Percentiles rank a stretch among this genome's conserved stretches.
Conservation (phyloP, 495 filamentous ascomycete genomes). For the Penicillium ucsense region DNA sequence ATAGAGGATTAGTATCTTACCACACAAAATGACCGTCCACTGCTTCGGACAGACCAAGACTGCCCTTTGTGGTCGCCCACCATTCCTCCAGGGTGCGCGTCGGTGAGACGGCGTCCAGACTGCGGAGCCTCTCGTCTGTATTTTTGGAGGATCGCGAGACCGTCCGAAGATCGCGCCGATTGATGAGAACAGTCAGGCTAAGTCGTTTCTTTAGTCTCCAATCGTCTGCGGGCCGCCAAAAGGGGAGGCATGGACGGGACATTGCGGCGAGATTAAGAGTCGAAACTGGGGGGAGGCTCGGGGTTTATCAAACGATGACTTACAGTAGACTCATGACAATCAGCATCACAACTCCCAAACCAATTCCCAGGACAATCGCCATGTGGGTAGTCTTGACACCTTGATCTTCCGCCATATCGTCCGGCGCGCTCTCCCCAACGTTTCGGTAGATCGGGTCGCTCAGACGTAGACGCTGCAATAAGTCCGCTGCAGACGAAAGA, state of each 20-base stretch:
- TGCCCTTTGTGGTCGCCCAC: slow-evolving; percentile 30
- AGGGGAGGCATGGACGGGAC: not conserved
- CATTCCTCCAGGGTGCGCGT: slow-evolving; percentile 34
- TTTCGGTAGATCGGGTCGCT: too few species aligned
- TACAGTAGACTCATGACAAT: slow-evolving; percentile 31
- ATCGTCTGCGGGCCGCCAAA: not conserved
- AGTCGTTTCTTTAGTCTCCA: not conserved
- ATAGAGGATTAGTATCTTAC: slow-evolving; percentile 11
- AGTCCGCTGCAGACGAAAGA: too few species aligned
- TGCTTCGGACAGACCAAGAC: slow-evolving; percentile 25
- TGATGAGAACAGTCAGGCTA: slow-evolving; percentile 30
- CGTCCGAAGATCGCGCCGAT: slow-evolving; percentile 24
- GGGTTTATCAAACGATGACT: slow-evolving; percentile 2
- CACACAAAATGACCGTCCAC: slow-evolving; percentile 36
- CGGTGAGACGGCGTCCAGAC: slow-evolving; percentile 31
- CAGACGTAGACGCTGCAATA: too few species aligned
- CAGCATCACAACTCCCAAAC: slow-evolving; percentile 26
- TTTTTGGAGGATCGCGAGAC: slow-evolving; percentile 17
- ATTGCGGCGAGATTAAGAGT: not conserved
- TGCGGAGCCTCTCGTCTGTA: slow-evolving; percentile 26
- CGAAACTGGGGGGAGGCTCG: too few species aligned
- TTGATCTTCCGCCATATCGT: slow-evolving; percentile 11
- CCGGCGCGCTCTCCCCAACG: not conserved
- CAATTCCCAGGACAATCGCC: slow-evolving; percentile 31
- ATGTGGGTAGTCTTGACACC: slow-evolving; percentile 22